Evolutionary conservation across 2,329 filamentous ascomycete genomes (phyloP).

Genomic region (Xylaria polymorpha): DNA sequence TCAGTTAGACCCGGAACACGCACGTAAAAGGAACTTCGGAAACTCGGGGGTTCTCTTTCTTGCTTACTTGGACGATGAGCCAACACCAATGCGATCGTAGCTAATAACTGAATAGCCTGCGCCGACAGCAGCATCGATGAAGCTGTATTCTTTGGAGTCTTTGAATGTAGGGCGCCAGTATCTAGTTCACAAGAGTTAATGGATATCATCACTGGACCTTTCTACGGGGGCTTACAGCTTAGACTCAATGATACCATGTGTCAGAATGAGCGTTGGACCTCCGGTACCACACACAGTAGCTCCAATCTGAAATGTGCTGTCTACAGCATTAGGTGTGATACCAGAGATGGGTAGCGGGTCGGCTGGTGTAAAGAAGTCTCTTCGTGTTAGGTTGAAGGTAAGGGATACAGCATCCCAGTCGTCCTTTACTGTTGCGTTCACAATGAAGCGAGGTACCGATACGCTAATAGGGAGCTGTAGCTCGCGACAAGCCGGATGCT

Average conservation of each 20-base stretch:
- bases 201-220: neutral
- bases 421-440: constrained; percentile 44
- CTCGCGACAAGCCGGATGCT: constrained; percentile 40
- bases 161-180: constrained; percentile 47
- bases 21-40: no score
- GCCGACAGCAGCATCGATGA: constrained; percentile 45
- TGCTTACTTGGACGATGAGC: constrained; percentile 49
- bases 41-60: neutral
- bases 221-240: constrained; percentile 41
- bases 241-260: constrained; percentile 50
- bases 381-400: constrained; percentile 47
- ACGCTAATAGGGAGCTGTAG: constrained; percentile 47
- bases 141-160: constrained; percentile 42
- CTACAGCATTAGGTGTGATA: constrained; percentile 38
- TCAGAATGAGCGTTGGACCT: constrained; percentile 44
- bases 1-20: neutral
- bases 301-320: constrained; percentile 45
- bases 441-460: constrained; percentile 45
- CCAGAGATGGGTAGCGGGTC: constrained; percentile 45
- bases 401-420: constrained; percentile 49
- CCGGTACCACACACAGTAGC: constrained; percentile 48
- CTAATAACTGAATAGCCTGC: constrained; percentile 50
- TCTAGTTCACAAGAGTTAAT: constrained; percentile 32
- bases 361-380: constrained; percentile 39
- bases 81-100: constrained; percentile 50